Base-by-base conservation (phyloP, 805 yeast species). In the Starmerella asiatica region DNA sequence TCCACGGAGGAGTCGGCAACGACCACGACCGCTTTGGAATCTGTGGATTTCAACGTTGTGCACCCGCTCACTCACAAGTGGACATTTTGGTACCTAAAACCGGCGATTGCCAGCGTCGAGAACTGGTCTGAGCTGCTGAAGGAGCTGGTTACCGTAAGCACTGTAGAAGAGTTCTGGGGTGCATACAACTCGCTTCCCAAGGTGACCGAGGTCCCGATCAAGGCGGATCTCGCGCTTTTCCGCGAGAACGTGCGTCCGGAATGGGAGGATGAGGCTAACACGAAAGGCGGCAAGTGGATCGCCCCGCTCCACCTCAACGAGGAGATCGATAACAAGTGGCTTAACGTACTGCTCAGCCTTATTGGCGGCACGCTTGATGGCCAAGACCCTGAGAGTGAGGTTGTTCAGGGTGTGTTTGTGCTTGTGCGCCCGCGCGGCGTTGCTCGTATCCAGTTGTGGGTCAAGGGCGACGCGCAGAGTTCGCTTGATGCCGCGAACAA, bases 91-190 rank as follows among this genome's bases (percentile, higher is more conserved):
- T 91, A 84, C 71, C 82, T 94, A 44, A 85, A 85, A 67, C 97
- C 98, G 46, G 77, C 83, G 45, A 74, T 76, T 45, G 80, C 76
- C 56, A 45, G 49, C 27, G 67, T 67, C 50, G 94, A 84, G 64
- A 75, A 83, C 55, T 88, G 97, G 97, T 73, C 83, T 40, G 94
- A 86, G 56, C 71, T 85, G 50, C 71, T 91, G 57, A 85, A 85
- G 67, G 93, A 94, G 42, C 93, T 91, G 37, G 88, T 85, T 52
- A 75, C 93, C 19, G 84, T 91, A 55, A 72, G 76, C 40, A 76
- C 94, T n/a, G 97, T 91, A 38, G 98, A 91, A 68, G 96, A 88
- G 62, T 91, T 91, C 68, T 91, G 98, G 98, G 98, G 97, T 20
- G 79, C 88, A 50, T 81, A 75, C 69, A 86, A 91, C 63, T 80